Percentiles rank a stretch among this genome's conserved stretches.
phyloP scores from a whole-genome alignment of 2,329 filamentous ascomycete species.

The Cyphellophora attinorum region DNA sequence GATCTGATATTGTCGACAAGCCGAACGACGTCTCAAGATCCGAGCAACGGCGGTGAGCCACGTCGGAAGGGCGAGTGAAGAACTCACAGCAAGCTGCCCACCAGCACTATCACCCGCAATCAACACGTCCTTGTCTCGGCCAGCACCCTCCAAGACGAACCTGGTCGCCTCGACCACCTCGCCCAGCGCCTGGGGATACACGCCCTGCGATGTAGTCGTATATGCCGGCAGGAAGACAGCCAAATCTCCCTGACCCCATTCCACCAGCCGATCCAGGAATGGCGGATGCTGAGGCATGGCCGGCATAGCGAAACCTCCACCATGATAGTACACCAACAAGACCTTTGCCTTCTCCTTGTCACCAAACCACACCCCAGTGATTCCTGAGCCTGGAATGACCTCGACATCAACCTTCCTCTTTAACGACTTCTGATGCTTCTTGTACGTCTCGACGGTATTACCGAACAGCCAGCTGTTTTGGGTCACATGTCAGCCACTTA shows the following conservation, averaged over 20 bases:
- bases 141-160: slow-evolving; percentile 25
- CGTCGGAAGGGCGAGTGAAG: slow-evolving; percentile 21
- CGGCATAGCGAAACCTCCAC: slow-evolving; percentile 12
- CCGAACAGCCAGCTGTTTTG: too few species aligned
- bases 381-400: slow-evolving; percentile 8
- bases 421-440: slow-evolving; percentile 5
- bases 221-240: slow-evolving; percentile 47
- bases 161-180: slow-evolving; percentile 30
- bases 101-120: slow-evolving; percentile 34
- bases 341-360: slow-evolving; percentile 7
- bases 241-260: slow-evolving; percentile 31
- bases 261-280: slow-evolving; percentile 6
- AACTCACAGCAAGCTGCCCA: slow-evolving; percentile 30
- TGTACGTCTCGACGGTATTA: slow-evolving; percentile 6
- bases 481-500: too few species aligned
- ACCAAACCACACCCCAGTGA: slow-evolving; percentile 13
- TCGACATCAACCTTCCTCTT: slow-evolving; percentile 6
- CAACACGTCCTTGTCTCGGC: slow-evolving; percentile 20
- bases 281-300: slow-evolving; percentile 6
- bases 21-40: too few species aligned
- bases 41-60: slow-evolving; percentile 27
- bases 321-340: slow-evolving; percentile 12
- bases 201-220: slow-evolving; percentile 38
- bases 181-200: slow-evolving; percentile 33
- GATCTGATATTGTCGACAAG: too few species aligned